Percentiles rank a stretch among this genome's conserved stretches.
Conservation (phyloP, 2,329 filamentous ascomycete genomes). For the Pezicula carpinea region DNA sequence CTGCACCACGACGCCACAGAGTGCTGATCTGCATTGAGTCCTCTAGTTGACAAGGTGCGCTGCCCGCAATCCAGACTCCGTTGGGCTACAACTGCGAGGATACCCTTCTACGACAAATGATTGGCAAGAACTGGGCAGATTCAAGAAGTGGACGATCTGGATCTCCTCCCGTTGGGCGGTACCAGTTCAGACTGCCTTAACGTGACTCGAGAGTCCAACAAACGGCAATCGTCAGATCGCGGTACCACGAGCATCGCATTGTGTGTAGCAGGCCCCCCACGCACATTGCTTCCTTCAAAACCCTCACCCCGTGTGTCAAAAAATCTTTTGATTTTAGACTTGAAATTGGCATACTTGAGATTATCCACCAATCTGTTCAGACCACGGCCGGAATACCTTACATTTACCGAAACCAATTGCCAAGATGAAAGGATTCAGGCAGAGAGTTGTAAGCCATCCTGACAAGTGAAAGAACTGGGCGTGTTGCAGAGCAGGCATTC, state of each 20-base stretch:
- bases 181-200: not conserved
- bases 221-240: not conserved
- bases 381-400: not conserved
- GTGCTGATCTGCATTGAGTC: too few species aligned
- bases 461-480: constrained; percentile 16
- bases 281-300: not conserved
- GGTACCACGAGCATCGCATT: not conserved
- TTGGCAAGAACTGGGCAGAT: not conserved
- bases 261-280: not conserved
- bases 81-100: not conserved
- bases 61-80: not conserved
- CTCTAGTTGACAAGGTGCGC: not conserved
- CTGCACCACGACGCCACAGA: too few species aligned
- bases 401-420: constrained; percentile 23
- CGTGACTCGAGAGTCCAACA: not conserved
- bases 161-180: not conserved
- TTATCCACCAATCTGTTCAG: not conserved
- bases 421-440: constrained; percentile 95
- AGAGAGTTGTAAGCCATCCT: constrained; percentile 77
- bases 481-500: not conserved
- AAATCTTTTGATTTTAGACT: not conserved
- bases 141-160: not conserved
- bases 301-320: not conserved
- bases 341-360: not conserved
- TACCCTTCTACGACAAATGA: not conserved